A percentile compares a stretch with the other conserved stretches of the same genome.
phyloP scores from a whole-genome alignment of 495 filamentous ascomycete genomes.

The Beverwykella pulmonaria region DNA sequence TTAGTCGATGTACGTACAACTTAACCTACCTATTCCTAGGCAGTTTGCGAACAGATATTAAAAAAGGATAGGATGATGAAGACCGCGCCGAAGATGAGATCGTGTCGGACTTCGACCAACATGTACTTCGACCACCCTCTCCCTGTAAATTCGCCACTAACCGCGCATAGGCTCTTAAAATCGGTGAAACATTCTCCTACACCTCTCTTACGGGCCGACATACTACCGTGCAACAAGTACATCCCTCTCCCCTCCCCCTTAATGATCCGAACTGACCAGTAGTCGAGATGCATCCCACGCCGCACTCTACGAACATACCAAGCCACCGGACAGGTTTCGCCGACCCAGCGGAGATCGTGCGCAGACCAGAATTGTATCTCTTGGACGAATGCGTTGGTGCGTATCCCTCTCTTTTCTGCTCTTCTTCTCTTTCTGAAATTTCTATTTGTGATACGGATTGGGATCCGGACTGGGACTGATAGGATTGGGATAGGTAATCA shows the following conservation, averaged over 20 bases:
- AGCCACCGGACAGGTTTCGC: background rate
- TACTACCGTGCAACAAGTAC: no score
- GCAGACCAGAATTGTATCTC: background rate
- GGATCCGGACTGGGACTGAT: no score
- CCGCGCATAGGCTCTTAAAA: background rate
- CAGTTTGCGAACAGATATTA: background rate
- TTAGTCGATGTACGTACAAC: background rate
- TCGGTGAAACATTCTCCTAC: background rate
- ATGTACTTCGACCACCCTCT: background rate
- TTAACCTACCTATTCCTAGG: background rate
- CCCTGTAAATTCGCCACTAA: background rate
- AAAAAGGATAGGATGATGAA: background rate
- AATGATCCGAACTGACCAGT: no score
- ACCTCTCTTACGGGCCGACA: background rate
- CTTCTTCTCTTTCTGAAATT: no score
- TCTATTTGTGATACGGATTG: no score
- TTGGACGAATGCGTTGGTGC: slow-evolving; percentile 1
- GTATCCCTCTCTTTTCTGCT: background rate
- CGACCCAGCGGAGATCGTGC: background rate
- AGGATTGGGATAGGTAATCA: no score
- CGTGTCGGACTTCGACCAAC: background rate
- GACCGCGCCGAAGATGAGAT: background rate
- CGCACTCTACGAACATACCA: background rate
- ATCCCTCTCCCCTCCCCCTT: no score
- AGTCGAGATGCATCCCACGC: background rate